Evolutionary conservation across 345 rosid genomes (phyloP).

Genomic region (thale cress (Arabidopsis thaliana)): DNA sequence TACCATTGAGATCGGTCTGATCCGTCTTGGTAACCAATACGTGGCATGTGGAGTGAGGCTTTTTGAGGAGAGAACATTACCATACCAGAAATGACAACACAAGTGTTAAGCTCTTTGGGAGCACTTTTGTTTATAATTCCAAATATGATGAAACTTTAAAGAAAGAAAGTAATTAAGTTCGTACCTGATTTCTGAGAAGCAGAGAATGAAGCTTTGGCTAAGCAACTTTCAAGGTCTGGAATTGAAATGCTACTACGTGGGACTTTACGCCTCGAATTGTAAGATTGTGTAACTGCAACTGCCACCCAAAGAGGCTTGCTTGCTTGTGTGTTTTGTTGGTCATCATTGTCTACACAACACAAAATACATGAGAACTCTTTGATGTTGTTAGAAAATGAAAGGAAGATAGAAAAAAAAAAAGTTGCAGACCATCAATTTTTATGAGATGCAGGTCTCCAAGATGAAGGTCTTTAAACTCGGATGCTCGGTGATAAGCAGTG

Average conservation of each 20-base stretch:
- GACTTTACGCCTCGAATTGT: conserved; percentile 69
- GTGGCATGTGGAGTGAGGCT: conserved; percentile 95
- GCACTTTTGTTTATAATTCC: not conserved
- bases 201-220: conserved; percentile 68
- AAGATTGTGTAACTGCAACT: conserved; percentile 80
- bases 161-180: conserved; percentile 2
- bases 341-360: conserved; percentile 49
- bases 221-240: conserved; percentile 75
- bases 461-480: conserved; percentile 72
- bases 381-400: conserved; percentile 19
- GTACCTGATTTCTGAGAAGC: conserved; percentile 77
- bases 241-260: conserved; percentile 72
- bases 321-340: conserved; percentile 43
- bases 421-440: conserved; percentile 56
- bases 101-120: conserved; percentile 12
- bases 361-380: not conserved
- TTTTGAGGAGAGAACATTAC: conserved; percentile 7
- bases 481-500: conserved; percentile 67
- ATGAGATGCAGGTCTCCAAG: conserved; percentile 90
- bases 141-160: not conserved
- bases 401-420: not conserved
- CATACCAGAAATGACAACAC: not conserved
- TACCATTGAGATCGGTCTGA: conserved; percentile 87
- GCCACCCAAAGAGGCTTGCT: conserved; percentile 63
- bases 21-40: conserved; percentile 77